Percentiles rank a stretch among this genome's conserved stretches.
phyloP scores from a whole-genome alignment of 345 rosid species.

The Clausena lansium region DNA sequence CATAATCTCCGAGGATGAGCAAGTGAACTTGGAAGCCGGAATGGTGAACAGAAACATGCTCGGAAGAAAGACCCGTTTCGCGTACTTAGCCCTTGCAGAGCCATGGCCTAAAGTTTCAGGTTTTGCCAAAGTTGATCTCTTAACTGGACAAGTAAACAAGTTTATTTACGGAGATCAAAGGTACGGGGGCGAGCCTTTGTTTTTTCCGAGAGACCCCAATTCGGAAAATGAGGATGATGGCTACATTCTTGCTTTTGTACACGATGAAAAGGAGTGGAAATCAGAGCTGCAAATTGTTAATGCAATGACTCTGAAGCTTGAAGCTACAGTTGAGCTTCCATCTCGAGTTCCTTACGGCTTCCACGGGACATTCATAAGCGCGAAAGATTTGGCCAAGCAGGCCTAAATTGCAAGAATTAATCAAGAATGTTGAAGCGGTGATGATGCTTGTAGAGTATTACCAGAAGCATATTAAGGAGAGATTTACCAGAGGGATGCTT shows the following conservation, averaged over 20 bases:
- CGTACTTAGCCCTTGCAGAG: constrained; percentile 76
- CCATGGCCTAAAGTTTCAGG: constrained; percentile 95
- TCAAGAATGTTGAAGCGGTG: neutral
- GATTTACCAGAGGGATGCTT: constrained; percentile 71
- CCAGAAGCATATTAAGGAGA: constrained; percentile 18
- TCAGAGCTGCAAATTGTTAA: constrained; percentile 79
- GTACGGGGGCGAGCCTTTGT: constrained; percentile 81
- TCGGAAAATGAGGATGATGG: constrained; percentile 60
- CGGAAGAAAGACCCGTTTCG: constrained; percentile 68
- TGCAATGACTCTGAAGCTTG: constrained; percentile 52
- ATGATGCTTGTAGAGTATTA: neutral
- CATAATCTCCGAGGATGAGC: constrained; percentile 43
- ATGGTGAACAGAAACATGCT: constrained; percentile 78
- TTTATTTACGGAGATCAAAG: constrained; percentile 56
- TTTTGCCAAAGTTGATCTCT: constrained; percentile 70
- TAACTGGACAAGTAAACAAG: constrained; percentile 53
- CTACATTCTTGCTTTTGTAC: constrained; percentile 62
- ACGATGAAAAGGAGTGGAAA: constrained; percentile 71
- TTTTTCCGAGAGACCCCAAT: constrained; percentile 41
- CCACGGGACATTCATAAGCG: constrained; percentile 71
- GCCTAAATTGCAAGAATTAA: constrained; percentile 6
- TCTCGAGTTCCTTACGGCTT: constrained; percentile 89
- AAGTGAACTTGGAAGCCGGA: constrained; percentile 83
- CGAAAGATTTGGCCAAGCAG: constrained; percentile 54
- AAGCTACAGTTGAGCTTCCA: constrained; percentile 66